Evolutionary conservation across 176 grass and related monocot species (phyloP).

Genomic region (Zoysia pacifica): DNA sequence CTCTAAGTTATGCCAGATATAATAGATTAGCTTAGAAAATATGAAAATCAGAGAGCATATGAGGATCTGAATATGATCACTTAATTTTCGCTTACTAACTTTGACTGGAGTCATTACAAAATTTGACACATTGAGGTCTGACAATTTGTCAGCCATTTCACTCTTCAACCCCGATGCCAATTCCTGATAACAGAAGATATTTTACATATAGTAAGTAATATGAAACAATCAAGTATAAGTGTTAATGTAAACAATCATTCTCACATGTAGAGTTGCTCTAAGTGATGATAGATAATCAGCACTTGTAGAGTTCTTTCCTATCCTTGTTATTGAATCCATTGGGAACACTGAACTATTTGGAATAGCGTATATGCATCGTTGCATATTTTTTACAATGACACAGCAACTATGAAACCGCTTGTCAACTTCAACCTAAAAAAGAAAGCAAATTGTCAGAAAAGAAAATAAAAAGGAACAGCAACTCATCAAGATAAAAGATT

Average conservation of each 20-base stretch:
- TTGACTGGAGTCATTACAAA: slow-evolving; percentile 93
- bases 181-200: slow-evolving; percentile 58
- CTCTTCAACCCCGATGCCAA: slow-evolving; percentile 79
- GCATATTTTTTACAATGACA: slow-evolving; percentile 84
- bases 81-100: slow-evolving; percentile 45
- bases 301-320: slow-evolving; percentile 48
- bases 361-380: slow-evolving; percentile 96
- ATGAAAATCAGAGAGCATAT: not conserved
- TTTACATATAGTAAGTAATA: slow-evolving; percentile 21
- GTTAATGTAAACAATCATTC: slow-evolving; percentile 36
- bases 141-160: slow-evolving; percentile 82
- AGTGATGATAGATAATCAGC: slow-evolving; percentile 55
- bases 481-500: too few relatives aligned
- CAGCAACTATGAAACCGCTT: slow-evolving; percentile 83
- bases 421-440: slow-evolving; percentile 70
- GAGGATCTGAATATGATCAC: not conserved
- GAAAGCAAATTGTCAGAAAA: slow-evolving; percentile 31
- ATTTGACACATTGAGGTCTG: slow-evolving; percentile 82
- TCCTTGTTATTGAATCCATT: slow-evolving; percentile 47
- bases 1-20: slow-evolving; percentile 59
- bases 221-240: slow-evolving; percentile 12
- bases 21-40: slow-evolving; percentile 6
- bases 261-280: slow-evolving; percentile 77
- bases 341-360: slow-evolving; percentile 74
- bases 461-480: not conserved